These are phyloP conservation scores for Ophiorrhiza pumila DNA, from an alignment of 257 asterid genomes.

Conservation along the genomic window DNA sequence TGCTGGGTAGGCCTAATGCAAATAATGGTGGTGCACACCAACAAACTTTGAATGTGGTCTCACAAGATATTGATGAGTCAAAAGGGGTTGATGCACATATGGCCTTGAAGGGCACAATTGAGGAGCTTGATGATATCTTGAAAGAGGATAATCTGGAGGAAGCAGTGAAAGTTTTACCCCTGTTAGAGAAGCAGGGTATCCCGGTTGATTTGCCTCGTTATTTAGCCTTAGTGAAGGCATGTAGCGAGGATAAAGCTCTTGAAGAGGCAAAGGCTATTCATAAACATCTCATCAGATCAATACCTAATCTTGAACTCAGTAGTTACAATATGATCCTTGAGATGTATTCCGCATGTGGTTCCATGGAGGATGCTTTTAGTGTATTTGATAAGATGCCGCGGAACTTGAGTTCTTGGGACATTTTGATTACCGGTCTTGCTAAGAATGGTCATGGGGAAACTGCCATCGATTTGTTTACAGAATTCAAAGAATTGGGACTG, in stretches of 20 bases:
- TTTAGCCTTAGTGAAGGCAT: conserved; percentile 43
- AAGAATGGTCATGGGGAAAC: conserved; percentile 62
- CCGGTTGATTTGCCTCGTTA: conserved; percentile 55
- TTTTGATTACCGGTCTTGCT: conserved; percentile 62
- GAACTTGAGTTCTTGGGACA: conserved; percentile 77
- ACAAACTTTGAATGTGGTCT: conserved; percentile 23
- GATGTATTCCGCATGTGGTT: conserved; percentile 64
- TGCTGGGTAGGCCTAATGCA: conserved; percentile 13
- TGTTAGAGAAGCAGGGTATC: conserved; percentile 41
- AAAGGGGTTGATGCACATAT: conserved; percentile 22
- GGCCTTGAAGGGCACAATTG: conserved; percentile 27
- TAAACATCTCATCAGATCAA: conserved; percentile 47
- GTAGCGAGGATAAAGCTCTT: conserved; percentile 59
- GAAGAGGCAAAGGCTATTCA: conserved; percentile 61
- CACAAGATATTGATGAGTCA: conserved; percentile 20
- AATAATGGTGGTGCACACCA: conserved; percentile 22
- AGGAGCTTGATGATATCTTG: conserved; percentile 52
- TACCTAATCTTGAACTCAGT: conserved; percentile 40
- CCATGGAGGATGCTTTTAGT: conserved; percentile 52
- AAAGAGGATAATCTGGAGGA: conserved; percentile 54
- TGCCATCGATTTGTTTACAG: conserved; percentile 54
- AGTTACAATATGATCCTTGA: conserved; percentile 56
- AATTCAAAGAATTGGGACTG: conserved; percentile 59
- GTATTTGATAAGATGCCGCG: conserved; percentile 64
- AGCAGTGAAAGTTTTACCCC: conserved; percentile 50